Percentiles rank a stretch among this genome's conserved stretches.
Evolutionary conservation across 2,329 filamentous ascomycete species (phyloP).

Genomic region (Aspergillus arachidicola): DNA sequence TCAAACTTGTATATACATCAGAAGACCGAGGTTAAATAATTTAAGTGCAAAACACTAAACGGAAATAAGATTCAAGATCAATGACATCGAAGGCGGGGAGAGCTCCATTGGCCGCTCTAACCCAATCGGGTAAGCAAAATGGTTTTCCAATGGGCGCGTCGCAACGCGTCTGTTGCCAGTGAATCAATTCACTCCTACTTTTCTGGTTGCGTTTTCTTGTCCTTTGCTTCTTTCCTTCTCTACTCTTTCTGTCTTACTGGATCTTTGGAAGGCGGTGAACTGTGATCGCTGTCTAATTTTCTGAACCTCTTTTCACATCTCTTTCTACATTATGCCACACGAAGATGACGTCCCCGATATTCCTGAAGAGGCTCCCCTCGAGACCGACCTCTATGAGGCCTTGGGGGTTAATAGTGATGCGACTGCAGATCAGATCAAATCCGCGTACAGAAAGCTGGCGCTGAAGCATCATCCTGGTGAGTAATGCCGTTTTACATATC

Average conservation of each 20-base stretch:
- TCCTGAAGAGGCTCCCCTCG: conserved; percentile 23
- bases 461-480: conserved; percentile 83
- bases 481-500: no score
- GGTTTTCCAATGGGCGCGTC: conserved; percentile 18
- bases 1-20: not conserved
- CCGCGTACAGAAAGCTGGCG: conserved; percentile 87
- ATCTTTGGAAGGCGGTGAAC: not conserved
- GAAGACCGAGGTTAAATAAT: not conserved
- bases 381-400: conserved; percentile 70
- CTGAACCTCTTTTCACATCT: not conserved
- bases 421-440: conserved; percentile 78
- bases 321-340: not conserved
- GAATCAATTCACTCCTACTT: not conserved
- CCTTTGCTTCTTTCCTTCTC: not conserved
- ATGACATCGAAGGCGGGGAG: conserved; percentile 20
- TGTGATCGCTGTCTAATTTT: not conserved
- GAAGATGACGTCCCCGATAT: conserved; percentile 10
- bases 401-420: conserved; percentile 72
- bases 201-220: not conserved
- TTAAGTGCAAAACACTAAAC: not conserved
- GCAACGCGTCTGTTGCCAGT: conserved; percentile 31
- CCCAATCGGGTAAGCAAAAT: conserved; percentile 30
- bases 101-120: conserved; percentile 12
- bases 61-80: not conserved
- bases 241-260: not conserved